Conservation (phyloP, 2,329 filamentous ascomycete species). For the Talaromyces sp. region DNA sequence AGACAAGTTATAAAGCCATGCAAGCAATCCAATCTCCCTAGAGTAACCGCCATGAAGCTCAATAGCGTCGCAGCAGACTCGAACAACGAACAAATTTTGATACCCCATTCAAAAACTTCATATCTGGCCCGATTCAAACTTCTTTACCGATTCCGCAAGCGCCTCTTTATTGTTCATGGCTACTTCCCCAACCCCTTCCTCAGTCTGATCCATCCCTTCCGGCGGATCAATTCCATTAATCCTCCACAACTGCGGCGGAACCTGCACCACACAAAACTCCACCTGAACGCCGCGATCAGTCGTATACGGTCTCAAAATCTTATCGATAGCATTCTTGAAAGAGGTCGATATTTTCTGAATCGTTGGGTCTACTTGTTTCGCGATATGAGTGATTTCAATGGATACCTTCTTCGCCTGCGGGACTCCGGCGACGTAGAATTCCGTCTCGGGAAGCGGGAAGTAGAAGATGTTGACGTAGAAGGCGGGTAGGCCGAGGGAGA, state of each 20-base stretch:
- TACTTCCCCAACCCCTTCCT: neutral
- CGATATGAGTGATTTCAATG: neutral
- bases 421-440: neutral
- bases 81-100: too few species aligned
- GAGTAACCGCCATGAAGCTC: too few species aligned
- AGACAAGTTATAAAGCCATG: too few species aligned
- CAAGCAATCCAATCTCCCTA: too few species aligned
- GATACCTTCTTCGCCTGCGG: neutral
- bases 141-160: neutral
- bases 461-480: slow-evolving; percentile 22
- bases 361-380: neutral
- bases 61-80: too few species aligned
- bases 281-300: neutral
- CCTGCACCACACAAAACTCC: neutral
- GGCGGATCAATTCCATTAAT: slow-evolving; percentile 9
- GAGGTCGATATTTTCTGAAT: neutral
- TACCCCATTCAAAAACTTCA: too few species aligned
- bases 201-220: neutral
- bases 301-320: neutral
- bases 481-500: slow-evolving; percentile 15
- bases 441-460: neutral
- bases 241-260: neutral
- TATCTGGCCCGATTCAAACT: too few species aligned
- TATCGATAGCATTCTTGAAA: neutral
- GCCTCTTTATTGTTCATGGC: neutral